Conservation (phyloP, 2,329 filamentous ascomycete genomes). For the Teratosphaeria zuluensis region DNA sequence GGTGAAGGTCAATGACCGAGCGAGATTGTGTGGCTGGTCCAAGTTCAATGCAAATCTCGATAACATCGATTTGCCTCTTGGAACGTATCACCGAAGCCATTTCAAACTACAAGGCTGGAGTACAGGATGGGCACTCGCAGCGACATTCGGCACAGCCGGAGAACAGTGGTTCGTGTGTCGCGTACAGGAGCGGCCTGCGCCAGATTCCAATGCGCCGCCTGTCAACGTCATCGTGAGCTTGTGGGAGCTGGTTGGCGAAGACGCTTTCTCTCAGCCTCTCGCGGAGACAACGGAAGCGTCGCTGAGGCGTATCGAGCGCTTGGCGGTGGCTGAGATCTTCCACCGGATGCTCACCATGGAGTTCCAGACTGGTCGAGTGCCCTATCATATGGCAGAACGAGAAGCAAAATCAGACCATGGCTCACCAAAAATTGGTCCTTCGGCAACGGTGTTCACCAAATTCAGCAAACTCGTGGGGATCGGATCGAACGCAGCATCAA, state of each 20-base stretch:
- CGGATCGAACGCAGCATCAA: slow-evolving; percentile 7
- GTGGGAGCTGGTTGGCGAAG: background rate
- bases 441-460: slow-evolving; percentile 9
- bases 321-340: slow-evolving; percentile 28
- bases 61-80: background rate
- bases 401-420: background rate
- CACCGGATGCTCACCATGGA: slow-evolving; percentile 10
- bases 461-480: slow-evolving; percentile 11
- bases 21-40: slow-evolving; percentile 57
- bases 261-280: background rate
- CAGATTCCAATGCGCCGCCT: background rate
- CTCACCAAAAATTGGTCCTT: background rate
- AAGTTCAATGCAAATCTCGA: background rate
- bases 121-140: slow-evolving; percentile 21
- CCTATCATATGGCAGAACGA: background rate
- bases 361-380: slow-evolving; percentile 1
- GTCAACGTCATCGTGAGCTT: slow-evolving; percentile 12
- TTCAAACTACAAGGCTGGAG: background rate
- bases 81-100: background rate
- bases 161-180: background rate
- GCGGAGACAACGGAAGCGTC: slow-evolving; percentile 8
- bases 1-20: slow-evolving; percentile 51
- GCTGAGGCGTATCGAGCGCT: slow-evolving; percentile 27
- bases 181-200: background rate
- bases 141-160: background rate